phyloP scores from a whole-genome alignment of 2,329 filamentous ascomycete species.

The Sporothrix globosa region DNA sequence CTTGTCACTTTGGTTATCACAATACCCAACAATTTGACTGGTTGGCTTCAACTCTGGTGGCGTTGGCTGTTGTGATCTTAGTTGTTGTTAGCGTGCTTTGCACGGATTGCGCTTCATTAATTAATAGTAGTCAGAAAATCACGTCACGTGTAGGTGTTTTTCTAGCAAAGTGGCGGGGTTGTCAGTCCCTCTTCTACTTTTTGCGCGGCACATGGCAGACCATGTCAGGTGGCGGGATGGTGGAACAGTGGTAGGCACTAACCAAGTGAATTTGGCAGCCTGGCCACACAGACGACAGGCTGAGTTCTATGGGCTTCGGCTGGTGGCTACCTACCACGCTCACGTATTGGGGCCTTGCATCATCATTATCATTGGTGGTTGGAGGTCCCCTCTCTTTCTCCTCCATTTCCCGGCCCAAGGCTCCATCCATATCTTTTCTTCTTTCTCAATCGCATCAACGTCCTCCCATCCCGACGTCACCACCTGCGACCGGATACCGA shows the following conservation, averaged over 20 bases:
- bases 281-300: slow-evolving; percentile 13
- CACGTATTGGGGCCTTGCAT: slow-evolving; percentile 18
- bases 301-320: slow-evolving; percentile 1
- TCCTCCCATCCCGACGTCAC: slow-evolving; percentile 5
- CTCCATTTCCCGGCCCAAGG: slow-evolving; percentile 27
- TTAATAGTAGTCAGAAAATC: neutral
- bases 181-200: neutral
- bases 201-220: slow-evolving; percentile 24
- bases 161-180: slow-evolving; percentile 13
- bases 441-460: slow-evolving; percentile 6
- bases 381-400: neutral
- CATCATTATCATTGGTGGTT: slow-evolving; percentile 17
- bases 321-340: neutral
- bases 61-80: slow-evolving; percentile 2
- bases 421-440: slow-evolving; percentile 7
- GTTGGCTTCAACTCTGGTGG: too few relatives aligned
- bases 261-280: slow-evolving; percentile 12
- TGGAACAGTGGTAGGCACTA: neutral
- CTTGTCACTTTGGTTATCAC: neutral
- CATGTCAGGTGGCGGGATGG: slow-evolving; percentile 18
- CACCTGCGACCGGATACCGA: neutral
- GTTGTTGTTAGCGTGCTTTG: neutral
- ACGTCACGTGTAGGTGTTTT: neutral
- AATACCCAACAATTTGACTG: too few relatives aligned
- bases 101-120: slow-evolving; percentile 4